These are phyloP conservation scores for Pseudocercospora macadamiae DNA, from an alignment of 2,329 filamentous ascomycete species.

Conservation along the genomic window DNA sequence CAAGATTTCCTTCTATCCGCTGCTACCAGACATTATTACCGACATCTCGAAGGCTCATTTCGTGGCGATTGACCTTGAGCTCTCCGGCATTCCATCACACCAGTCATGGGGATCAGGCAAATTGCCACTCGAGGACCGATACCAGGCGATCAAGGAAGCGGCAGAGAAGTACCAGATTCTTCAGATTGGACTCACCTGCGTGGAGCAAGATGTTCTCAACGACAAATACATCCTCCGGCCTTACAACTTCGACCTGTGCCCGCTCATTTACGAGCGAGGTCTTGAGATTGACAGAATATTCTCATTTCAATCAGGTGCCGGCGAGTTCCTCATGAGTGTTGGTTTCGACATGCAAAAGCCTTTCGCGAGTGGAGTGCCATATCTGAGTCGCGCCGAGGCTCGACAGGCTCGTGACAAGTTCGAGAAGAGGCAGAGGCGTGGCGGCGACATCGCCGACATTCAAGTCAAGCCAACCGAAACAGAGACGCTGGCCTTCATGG, in stretches of 20 bases:
- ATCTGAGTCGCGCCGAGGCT: slow-evolving; percentile 65
- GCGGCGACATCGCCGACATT: slow-evolving; percentile 47
- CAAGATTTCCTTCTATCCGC: slow-evolving; percentile 50
- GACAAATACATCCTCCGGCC: slow-evolving; percentile 63
- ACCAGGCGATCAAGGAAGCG: slow-evolving; percentile 61
- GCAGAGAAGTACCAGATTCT: slow-evolving; percentile 67
- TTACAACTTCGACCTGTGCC: slow-evolving; percentile 67
- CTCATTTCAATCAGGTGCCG: slow-evolving; percentile 60
- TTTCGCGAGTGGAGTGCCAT: slow-evolving; percentile 61
- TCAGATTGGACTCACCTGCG: slow-evolving; percentile 68
- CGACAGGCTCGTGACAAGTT: slow-evolving; percentile 49
- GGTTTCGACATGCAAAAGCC: slow-evolving; percentile 62
- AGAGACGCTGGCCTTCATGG: slow-evolving; percentile 56
- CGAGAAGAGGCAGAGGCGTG: slow-evolving; percentile 47
- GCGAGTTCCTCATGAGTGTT: slow-evolving; percentile 62
- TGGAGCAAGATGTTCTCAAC: slow-evolving; percentile 58
- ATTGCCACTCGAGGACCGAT: slow-evolving; percentile 62
- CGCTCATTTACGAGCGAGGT: slow-evolving; percentile 53
- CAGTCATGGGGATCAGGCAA: slow-evolving; percentile 42
- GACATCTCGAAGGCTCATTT: slow-evolving; percentile 63
- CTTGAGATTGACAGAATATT: slow-evolving; percentile 64
- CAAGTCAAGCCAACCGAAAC: slow-evolving; percentile 56
- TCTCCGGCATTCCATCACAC: slow-evolving; percentile 63
- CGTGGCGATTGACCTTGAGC: slow-evolving; percentile 67
- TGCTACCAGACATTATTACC: slow-evolving; percentile 59